Base-by-base conservation (phyloP, 176 grass and related monocot genomes). In the Guadua angustifolia region DNA sequence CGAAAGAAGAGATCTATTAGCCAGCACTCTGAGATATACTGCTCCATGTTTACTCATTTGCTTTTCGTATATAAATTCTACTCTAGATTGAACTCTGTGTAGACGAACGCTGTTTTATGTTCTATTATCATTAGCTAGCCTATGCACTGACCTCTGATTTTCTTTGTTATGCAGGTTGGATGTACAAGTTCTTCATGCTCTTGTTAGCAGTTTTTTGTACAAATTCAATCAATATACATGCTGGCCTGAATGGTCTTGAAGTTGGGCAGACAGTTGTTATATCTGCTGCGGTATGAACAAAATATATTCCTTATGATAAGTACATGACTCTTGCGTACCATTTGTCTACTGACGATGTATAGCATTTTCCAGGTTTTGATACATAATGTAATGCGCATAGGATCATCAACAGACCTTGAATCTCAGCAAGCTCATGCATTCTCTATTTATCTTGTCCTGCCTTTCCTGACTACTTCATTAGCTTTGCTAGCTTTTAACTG, bases 221-320 rank as follows among this genome's bases (percentile, higher is more conserved):
- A 86, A 99, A 99, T 82, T 95, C 96, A 44, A 99, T 99, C 79
- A 99, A 99, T 60, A 99, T 99, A 84, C 96, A 99, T 69, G 96
- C 96, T 62, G 96, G 96, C 45, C 66, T 99, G 86, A 99, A 99
- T 89, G 96, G 96, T 24, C 91, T 99, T 61, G 96, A 99, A 93
- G 88, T 90, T 72, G 96, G 93, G 60, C 96, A 99, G 80, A 94
- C 96, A 71, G 88, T 99, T 73, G 91, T 99, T 74, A 95, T 99
- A 88, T 94, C 96, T 83, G 88, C 94, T 79, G 96, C 96, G 58
- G 96, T 99, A 94, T 92, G 79, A 69, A 61, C 14, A 84, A 50
- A 43, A 75, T n/a, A 50, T 43, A 18, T 77, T 59, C 18, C 62
- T 47, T 71, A 29, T 46, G 22, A 57, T 49, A 78, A 45, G 32